Base-by-base conservation (phyloP, 176 grass and related monocot genomes). In the Oryza meyeriana region DNA sequence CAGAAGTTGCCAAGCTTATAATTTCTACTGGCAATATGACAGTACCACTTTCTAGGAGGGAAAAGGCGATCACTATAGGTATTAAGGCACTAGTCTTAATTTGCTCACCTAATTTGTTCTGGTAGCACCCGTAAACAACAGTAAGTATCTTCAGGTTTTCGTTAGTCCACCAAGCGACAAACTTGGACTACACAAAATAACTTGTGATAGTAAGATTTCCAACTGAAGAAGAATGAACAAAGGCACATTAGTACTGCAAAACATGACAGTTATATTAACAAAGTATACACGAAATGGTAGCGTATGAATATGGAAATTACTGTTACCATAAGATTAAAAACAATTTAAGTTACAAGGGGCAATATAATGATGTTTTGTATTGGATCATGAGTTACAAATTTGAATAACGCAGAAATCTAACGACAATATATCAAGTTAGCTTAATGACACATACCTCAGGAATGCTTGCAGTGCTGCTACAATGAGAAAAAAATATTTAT, bases 371-470 rank as follows among this genome's bases (percentile, higher is more conserved):
- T 72, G 32, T 6, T 28, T 29, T 65, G 38, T 9, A 79, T 79
- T 52, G 57, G 42, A 36, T 65, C 32, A 29, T 35, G 72, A 55
- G 27, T 57, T 42, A 80, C 61, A 34, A 30, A 20, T 44, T n/a
- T 80, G 12, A 81, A 66, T 36, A 80, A 69, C 42, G 66, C 9
- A 77, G 58, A 78, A 42, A 83, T 65, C 66, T 64, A 65, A 64
- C 4, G 22, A 74, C 32, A 74, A 57, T 58, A 45, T 87, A 30
- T n/a, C 5, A 26, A 41, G 22, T 17, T 34, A 50, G 9, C 57
- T 48, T 34, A 8, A 6, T 44, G 40, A 33, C 5, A 64, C 27
- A 44, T 31, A 71, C 10, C 30, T 34, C 25, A n/a, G 16, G 8
- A 70, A 64, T 36, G 13, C 24, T 66, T 71, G 14, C 27, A 67